Percentiles rank a stretch among this genome's conserved stretches.
Evolutionary conservation across 768 basidiomycete species (phyloP).

Genomic region (Cantharellus cinnabarinus): DNA sequence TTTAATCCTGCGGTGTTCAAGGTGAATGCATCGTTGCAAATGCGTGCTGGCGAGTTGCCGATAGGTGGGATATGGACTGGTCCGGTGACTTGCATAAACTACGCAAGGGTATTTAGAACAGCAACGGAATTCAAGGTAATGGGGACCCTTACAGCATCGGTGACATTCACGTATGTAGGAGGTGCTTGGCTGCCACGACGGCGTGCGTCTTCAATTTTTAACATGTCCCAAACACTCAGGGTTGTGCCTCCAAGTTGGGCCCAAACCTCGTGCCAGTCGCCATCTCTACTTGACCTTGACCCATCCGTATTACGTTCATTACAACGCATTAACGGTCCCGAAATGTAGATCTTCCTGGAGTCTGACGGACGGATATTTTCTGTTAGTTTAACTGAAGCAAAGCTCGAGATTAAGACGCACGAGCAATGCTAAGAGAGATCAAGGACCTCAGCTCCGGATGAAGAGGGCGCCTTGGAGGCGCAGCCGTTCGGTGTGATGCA

Average conservation of each 20-base stretch:
- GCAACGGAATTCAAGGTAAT: slow-evolving; percentile 7
- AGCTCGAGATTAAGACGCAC: neutral
- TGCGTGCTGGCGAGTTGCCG: slow-evolving; percentile 19
- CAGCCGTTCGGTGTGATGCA: no score
- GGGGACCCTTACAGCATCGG: slow-evolving; percentile 47
- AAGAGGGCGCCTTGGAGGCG: neutral
- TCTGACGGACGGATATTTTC: slow-evolving; percentile 27
- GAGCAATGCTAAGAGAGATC: slow-evolving; percentile 5
- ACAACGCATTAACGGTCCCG: slow-evolving; percentile 57
- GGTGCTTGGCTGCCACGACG: slow-evolving; percentile 64
- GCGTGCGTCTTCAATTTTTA: slow-evolving; percentile 65
- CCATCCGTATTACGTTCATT: slow-evolving; percentile 67
- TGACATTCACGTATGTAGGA: slow-evolving; percentile 70
- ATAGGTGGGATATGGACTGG: neutral
- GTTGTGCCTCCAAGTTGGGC: slow-evolving; percentile 79
- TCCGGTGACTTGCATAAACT: neutral
- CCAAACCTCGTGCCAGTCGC: slow-evolving; percentile 72
- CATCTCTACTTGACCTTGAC: slow-evolving; percentile 44
- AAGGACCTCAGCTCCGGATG: slow-evolving; percentile 9
- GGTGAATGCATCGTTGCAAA: slow-evolving; percentile 45
- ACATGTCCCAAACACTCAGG: slow-evolving; percentile 83
- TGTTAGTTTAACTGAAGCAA: neutral
- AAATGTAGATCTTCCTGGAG: slow-evolving; percentile 72
- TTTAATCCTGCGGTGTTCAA: slow-evolving; percentile 91
- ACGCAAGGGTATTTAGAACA: neutral